A percentile compares a stretch with the other conserved stretches of the same genome.
phyloP scores from a whole-genome alignment of 495 filamentous ascomycete genomes.

The Durotheca rogersii region DNA sequence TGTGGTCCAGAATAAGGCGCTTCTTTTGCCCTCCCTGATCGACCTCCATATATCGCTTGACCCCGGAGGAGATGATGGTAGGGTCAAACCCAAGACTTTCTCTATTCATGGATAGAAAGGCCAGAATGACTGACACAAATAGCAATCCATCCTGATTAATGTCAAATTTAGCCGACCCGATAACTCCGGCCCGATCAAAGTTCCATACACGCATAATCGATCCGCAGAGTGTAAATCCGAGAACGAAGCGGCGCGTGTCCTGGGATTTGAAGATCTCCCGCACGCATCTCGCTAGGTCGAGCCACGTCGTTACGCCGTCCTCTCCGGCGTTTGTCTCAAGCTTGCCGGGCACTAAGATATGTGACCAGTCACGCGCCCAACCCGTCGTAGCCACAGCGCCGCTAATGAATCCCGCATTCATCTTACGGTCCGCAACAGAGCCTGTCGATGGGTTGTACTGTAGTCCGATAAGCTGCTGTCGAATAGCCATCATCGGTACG shows the following conservation, averaged over 20 bases:
- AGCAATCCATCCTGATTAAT: not conserved
- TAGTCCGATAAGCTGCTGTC: too few relatives aligned
- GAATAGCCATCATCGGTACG: too few relatives aligned
- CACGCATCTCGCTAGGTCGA: too few relatives aligned
- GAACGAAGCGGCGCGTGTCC: constrained; percentile 47
- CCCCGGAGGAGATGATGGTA: constrained; percentile 39
- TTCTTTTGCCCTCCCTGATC: constrained; percentile 41
- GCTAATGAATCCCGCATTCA: too few relatives aligned
- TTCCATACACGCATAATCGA: constrained; percentile 37
- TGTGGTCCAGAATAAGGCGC: constrained; percentile 48
- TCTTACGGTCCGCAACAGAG: too few relatives aligned
- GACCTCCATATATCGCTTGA: constrained; percentile 33
- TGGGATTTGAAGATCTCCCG: too few relatives aligned
- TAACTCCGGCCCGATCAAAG: constrained; percentile 48
- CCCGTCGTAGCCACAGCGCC: too few relatives aligned
- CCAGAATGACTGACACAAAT: constrained; percentile 38
- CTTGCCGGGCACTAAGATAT: too few relatives aligned
- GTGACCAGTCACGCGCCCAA: too few relatives aligned
- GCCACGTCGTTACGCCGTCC: too few relatives aligned
- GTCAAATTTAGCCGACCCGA: not conserved
- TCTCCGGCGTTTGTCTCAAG: too few relatives aligned
- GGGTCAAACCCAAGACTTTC: constrained; percentile 50
- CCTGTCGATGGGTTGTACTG: too few relatives aligned
- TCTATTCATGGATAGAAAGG: constrained; percentile 48
- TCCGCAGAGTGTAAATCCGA: constrained; percentile 47